Conservation (phyloP, 1,139 yeast genomes). For the Hyphopichia fennica region DNA sequence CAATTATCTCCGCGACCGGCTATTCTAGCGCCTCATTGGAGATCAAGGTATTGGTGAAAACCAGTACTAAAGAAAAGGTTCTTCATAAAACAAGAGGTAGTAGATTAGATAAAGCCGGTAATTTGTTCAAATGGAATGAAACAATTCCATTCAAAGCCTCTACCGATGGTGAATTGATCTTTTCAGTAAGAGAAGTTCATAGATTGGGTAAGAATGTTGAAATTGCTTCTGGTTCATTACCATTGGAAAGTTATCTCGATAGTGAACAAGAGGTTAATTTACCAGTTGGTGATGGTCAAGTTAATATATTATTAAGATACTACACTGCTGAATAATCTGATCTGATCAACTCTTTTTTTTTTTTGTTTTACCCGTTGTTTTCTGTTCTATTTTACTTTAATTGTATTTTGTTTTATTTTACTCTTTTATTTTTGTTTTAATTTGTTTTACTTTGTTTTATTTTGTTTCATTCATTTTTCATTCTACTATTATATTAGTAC, state of each 20-base stretch:
- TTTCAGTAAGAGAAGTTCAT: constrained; percentile 68
- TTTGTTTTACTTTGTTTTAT: neutral
- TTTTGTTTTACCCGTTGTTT: neutral
- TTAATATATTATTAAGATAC: constrained; percentile 32
- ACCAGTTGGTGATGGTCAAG: constrained; percentile 28
- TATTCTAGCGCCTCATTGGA: constrained; percentile 34
- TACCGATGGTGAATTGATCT: constrained; percentile 55
- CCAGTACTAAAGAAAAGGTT: constrained; percentile 54
- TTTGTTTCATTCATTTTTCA: neutral
- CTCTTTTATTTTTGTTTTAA: neutral
- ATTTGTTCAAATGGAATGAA: constrained; percentile 61
- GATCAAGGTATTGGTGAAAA: constrained; percentile 53
- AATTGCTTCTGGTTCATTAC: constrained; percentile 54
- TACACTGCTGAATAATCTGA: constrained; percentile 2
- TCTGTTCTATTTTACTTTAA: neutral
- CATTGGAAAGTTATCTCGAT: constrained; percentile 37
- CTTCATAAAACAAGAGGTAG: constrained; percentile 63
- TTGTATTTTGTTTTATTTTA: neutral
- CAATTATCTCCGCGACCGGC: constrained; percentile 45
- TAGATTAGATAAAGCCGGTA: constrained; percentile 50
- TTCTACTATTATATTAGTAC: constrained; percentile 1
- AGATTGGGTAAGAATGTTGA: constrained; percentile 70
- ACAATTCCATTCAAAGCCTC: constrained; percentile 67
- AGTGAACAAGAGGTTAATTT: constrained; percentile 31
- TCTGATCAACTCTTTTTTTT: neutral